Evolutionary conservation across 306 rosid genomes (phyloP).

Genomic region (Sphenostylis stenocarpa): DNA sequence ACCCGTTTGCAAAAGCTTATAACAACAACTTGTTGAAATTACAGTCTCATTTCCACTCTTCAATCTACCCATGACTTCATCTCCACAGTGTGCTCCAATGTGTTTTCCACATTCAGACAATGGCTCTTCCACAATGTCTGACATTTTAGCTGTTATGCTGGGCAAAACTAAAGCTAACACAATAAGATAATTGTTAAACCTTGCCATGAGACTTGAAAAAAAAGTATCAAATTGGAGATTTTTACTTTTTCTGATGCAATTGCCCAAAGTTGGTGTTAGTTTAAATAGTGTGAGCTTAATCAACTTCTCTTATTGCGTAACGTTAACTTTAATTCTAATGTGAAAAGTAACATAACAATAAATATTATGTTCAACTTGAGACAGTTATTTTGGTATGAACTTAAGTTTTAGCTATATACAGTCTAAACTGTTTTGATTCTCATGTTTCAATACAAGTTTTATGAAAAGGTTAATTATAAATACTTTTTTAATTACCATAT

Average conservation of each 20-base stretch:
- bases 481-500: too few species aligned
- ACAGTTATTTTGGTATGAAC: too few species aligned
- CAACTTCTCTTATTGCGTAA: too few species aligned
- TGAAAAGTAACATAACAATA: too few species aligned
- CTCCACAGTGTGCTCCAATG: background rate
- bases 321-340: too few species aligned
- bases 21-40: background rate
- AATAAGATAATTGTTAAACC: background rate
- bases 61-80: background rate
- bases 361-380: too few species aligned
- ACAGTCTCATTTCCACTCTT: background rate
- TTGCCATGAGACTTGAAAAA: constrained; percentile 2
- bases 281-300: background rate
- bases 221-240: too few species aligned
- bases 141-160: background rate
- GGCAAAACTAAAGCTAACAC: background rate
- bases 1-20: background rate
- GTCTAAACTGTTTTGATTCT: too few species aligned
- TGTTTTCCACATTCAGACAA: background rate
- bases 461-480: too few species aligned
- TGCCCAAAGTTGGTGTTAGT: background rate
- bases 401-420: too few species aligned
- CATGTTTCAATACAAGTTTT: too few species aligned
- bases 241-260: background rate
- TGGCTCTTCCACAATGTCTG: background rate